Evolutionary conservation across 139 green algal genomes (phyloP).

Genomic region (Chlamydomonas incerta): DNA sequence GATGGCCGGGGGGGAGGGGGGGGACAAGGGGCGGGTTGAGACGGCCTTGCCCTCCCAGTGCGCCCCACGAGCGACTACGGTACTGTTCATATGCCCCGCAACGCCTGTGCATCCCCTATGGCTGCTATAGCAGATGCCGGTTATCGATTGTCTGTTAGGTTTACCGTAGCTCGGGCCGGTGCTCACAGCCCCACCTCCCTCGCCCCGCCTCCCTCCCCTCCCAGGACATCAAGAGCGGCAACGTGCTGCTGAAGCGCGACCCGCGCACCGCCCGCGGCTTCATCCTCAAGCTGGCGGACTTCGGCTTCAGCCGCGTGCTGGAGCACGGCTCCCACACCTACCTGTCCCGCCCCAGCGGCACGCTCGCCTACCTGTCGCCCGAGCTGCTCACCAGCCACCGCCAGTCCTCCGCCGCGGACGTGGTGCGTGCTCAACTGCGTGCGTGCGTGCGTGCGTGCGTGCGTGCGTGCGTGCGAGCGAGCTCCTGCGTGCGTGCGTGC

Average conservation of each 20-base stretch:
- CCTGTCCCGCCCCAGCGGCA: constrained; percentile 34
- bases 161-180: too few species aligned
- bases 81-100: too few species aligned
- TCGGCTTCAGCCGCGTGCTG: background rate
- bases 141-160: too few species aligned
- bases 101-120: too few species aligned
- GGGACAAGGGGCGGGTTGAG: too few species aligned
- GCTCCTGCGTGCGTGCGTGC: too few species aligned
- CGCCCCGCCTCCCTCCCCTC: background rate
- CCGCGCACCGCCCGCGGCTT: background rate
- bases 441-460: too few species aligned
- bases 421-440: background rate
- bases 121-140: too few species aligned
- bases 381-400: constrained; percentile 27
- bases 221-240: constrained; percentile 30
- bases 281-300: background rate
- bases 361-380: constrained; percentile 25
- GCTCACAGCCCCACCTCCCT: background rate
- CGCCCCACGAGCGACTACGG: too few species aligned
- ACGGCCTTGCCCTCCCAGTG: too few species aligned
- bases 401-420: constrained; percentile 9
- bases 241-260: constrained; percentile 27
- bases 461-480: too few species aligned
- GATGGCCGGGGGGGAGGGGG: too few species aligned
- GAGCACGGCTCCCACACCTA: constrained; percentile 40